Evolutionary conservation across 257 asterid species (phyloP).

Genomic region (Mitragyna speciosa): DNA sequence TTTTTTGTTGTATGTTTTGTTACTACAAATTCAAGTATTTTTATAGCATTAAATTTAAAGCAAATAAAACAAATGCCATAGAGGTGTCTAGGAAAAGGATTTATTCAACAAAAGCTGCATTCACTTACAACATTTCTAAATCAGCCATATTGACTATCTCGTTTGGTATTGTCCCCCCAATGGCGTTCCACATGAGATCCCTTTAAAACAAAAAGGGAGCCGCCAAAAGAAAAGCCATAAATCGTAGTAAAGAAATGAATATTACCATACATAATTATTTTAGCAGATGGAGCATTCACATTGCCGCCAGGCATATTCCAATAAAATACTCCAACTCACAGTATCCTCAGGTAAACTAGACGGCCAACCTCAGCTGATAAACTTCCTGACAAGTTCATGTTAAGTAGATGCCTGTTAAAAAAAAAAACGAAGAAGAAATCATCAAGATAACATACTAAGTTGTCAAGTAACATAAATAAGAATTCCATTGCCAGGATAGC

Average conservation of each 20-base stretch:
- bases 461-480: not conserved
- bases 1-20: too few species aligned
- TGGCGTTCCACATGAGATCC: conserved; percentile 92
- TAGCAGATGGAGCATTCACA: not conserved
- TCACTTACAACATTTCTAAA: conserved; percentile 70
- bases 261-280: too few species aligned
- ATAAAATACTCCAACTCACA: conserved; percentile 53
- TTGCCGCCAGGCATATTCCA: not conserved
- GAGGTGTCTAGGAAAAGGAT: not conserved
- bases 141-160: conserved; percentile 80
- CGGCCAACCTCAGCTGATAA: conserved; percentile 82
- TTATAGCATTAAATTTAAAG: not conserved
- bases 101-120: too few species aligned
- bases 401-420: conserved; percentile 51
- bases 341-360: conserved; percentile 59
- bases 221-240: too few species aligned
- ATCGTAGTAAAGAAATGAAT: not conserved
- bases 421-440: too few species aligned
- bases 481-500: not conserved
- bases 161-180: conserved; percentile 80
- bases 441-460: not conserved
- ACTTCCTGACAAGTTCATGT: conserved; percentile 62
- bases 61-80: not conserved
- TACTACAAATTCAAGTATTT: too few species aligned
- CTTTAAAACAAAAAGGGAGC: conserved; percentile 27